Conservation (phyloP, 176 grass and related monocot genomes). For the Calamus simplicifolius region DNA sequence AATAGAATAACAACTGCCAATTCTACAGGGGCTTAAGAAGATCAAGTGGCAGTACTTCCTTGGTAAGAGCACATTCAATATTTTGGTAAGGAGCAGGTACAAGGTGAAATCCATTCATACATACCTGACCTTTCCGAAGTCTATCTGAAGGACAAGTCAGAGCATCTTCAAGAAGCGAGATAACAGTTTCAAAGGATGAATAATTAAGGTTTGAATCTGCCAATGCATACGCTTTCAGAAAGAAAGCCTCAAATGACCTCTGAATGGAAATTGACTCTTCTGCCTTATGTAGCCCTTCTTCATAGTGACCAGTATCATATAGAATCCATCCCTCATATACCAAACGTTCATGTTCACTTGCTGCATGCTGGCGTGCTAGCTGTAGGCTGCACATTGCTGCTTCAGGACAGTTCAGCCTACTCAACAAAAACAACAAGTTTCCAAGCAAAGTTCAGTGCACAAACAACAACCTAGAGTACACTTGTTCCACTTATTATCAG, state of each 20-base stretch:
- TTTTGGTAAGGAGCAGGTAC: too few species aligned
- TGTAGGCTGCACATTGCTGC: constrained; percentile 84
- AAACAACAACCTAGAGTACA: too few species aligned
- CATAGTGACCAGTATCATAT: constrained; percentile 87
- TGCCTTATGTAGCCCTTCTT: constrained; percentile 72
- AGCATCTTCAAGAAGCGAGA: constrained; percentile 86
- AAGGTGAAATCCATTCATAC: not conserved
- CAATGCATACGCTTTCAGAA: constrained; percentile 87
- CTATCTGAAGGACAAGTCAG: constrained; percentile 84
- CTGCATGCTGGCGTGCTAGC: constrained; percentile 67
- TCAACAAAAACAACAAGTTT: constrained; percentile 12
- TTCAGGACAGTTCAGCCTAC: constrained; percentile 80
- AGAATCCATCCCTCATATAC: constrained; percentile 94
- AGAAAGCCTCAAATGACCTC: constrained; percentile 93
- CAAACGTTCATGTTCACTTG: constrained; percentile 56
- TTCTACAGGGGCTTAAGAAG: too few species aligned
- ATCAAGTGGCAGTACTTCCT: too few species aligned
- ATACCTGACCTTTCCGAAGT: constrained; percentile 83
- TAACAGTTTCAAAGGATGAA: constrained; percentile 59
- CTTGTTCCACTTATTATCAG: too few species aligned
- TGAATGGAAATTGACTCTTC: constrained; percentile 84
- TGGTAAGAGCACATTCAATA: too few species aligned
- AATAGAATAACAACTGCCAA: too few species aligned
- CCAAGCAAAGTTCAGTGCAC: not conserved
- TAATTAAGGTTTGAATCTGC: constrained; percentile 71